These are phyloP conservation scores for Debaryomyces coudertii DNA, from an alignment of 1,139 yeast species.

Conservation along the genomic window DNA sequence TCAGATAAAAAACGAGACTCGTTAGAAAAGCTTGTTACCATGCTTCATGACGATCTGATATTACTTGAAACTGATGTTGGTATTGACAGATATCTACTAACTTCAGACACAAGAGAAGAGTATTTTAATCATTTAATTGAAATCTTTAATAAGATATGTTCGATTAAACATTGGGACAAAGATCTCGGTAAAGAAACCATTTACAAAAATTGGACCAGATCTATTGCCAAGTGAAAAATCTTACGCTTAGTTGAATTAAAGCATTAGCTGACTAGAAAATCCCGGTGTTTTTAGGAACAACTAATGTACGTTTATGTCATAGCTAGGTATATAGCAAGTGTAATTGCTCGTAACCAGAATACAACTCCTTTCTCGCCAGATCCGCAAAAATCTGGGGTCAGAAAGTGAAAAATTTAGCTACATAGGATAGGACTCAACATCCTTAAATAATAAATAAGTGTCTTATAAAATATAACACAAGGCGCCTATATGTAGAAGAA, in stretches of 20 bases:
- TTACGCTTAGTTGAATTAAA: background rate
- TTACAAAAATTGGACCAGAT: conserved; percentile 6
- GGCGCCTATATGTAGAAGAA: conserved; percentile 3
- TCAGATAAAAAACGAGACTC: conserved; percentile 23
- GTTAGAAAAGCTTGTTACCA: conserved; percentile 29
- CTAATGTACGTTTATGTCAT: background rate
- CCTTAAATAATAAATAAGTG: background rate
- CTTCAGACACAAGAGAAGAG: conserved; percentile 13
- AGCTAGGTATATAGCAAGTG: background rate
- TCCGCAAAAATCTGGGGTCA: conserved; percentile 4
- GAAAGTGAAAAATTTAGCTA: background rate
- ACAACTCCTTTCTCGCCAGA: background rate
- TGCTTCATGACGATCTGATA: conserved; percentile 28
- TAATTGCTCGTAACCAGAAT: conserved; percentile 1
- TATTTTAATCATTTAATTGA: conserved; percentile 23
- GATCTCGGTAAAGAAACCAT: conserved; percentile 8
- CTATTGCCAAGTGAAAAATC: conserved; percentile 4
- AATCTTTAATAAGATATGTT: conserved; percentile 22
- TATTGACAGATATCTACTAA: conserved; percentile 30
- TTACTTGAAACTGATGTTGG: conserved; percentile 44
- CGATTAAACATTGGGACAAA: conserved; percentile 17
- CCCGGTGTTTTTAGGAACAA: background rate
- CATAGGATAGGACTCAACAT: background rate
- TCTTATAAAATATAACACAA: conserved; percentile 2
- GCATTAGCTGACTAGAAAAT: too few relatives aligned